phyloP scores from a whole-genome alignment of 1,139 yeast genomes.

The Suhomyces choctaworum region DNA sequence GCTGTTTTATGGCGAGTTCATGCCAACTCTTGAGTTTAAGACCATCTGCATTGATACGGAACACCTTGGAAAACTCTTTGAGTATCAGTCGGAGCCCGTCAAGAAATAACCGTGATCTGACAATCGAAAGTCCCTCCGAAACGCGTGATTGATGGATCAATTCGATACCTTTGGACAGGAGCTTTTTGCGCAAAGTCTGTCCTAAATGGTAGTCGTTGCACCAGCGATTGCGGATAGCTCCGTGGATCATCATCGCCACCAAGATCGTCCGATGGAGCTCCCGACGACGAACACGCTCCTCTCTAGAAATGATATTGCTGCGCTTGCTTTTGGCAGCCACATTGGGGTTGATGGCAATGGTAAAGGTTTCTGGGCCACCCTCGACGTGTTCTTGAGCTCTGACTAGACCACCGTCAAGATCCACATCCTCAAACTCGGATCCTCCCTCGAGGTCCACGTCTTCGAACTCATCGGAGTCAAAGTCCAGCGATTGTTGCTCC shows the following conservation, averaged over 20 bases:
- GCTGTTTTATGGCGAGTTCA: conserved; percentile 37
- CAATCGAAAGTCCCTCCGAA: conserved; percentile 16
- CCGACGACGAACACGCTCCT: conserved; percentile 54
- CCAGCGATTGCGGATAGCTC: conserved; percentile 71
- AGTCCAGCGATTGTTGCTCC: conserved; percentile 1
- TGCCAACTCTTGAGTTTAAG: conserved; percentile 59
- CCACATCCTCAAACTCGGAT: conserved; percentile 34
- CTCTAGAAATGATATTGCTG: conserved; percentile 45
- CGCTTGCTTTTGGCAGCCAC: conserved; percentile 15
- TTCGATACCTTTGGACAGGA: conserved; percentile 46
- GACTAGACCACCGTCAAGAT: conserved; percentile 14
- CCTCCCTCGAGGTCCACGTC: background rate
- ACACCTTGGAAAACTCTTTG: conserved; percentile 61
- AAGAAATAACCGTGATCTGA: conserved; percentile 67
- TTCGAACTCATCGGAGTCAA: conserved; percentile 12
- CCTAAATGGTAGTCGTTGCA: conserved; percentile 53
- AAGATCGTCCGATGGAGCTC: conserved; percentile 62
- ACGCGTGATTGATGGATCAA: conserved; percentile 47
- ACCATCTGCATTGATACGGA: conserved; percentile 50
- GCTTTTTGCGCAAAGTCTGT: conserved; percentile 36
- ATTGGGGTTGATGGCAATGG: conserved; percentile 30
- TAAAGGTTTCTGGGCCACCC: conserved; percentile 17
- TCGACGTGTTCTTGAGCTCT: conserved; percentile 1
- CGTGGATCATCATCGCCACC: conserved; percentile 62
- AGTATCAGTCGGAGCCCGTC: conserved; percentile 72